Evolutionary conservation across 768 basidiomycete species (phyloP), one percentile per base, ranked within the genome.

Genomic region (Suillus clintonianus): DNA sequence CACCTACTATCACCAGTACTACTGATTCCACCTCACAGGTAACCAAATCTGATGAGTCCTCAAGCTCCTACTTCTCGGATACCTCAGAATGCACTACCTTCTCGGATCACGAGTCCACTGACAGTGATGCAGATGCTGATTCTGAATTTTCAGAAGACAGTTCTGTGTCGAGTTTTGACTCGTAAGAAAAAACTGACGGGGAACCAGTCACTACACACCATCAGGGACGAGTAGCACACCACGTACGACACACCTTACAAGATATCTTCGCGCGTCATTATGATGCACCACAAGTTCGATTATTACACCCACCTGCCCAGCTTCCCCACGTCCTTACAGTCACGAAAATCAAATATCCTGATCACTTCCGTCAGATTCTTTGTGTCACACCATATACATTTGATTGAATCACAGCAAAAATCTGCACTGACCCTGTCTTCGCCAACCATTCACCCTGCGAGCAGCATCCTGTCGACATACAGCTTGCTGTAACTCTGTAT

Each of bases 401-500:
- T 8, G n/a, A 53, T 19, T 5, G 8, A 17, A 53, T 53, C 50
- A 53, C 17, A 14, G n/a, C 50, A 14, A 53, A 53, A 34, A 53
- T 53, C n/a, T 17, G 41, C 6, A 48, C 63, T 39, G 64, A 78
- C 51, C 62, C 63, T 2, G 59, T 75, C 24, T 78, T 78, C 62
- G 13, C 27, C 15, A 78, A 74, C 62, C 61, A 73, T 45, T 75
- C 74, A 3, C 59, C 64, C 19, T 64, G 65, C 22, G 15, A 42
- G 5, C 77, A 78, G 62, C 60, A 69, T 17, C 65, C 72, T 19
- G 60, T 77, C 17, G 68, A 71, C 11, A 6, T 54, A 3, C 79
- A 82, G 58, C 63, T 82, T 13, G 79, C 78, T 0, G 76, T 82
- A 27, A 60, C 74, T 11, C 77, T 82, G 9, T 81, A 73, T 54